Evolutionary conservation across 2,329 filamentous ascomycete genomes (phyloP), one percentile per base, ranked within the genome.

Genomic region (Lasiodiplodia hormozganensis): DNA sequence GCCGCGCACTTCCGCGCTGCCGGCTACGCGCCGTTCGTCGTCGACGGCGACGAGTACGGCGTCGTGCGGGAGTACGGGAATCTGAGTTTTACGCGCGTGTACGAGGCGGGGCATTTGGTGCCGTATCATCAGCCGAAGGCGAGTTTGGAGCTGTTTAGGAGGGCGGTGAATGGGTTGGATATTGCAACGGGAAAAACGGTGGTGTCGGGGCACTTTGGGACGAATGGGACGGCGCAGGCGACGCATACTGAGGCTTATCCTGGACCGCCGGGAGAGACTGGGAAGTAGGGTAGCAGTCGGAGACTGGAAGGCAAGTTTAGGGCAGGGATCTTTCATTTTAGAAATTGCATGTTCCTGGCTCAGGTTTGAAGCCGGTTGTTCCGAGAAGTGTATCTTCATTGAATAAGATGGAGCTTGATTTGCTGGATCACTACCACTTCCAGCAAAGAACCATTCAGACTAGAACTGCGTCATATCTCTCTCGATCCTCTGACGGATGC

Each of bases 31-130:
- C 86, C 85, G 53, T 82, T 86, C 16, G 89, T 91, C 76, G 87
- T 89, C 75, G 91, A 87, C 62, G 49, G 82, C 34, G 78, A 83
- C 52, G 83, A 83, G 62, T 25, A 52, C 25, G 93, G 92, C 31
- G 86, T 87, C 68, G 91, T 92, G 0, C 85, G 92, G 7, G 92
- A 96, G 77, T 92, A 88, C 72, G 92, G 90, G 4, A 94, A 94
- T 68, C 81, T 87, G 54, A 83, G 79, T 54, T 86, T 86, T 71
- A 80, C 80, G 11, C 76, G 84, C 21, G 78, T 87, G 60, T 86
- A 85, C 70, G 82, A 86, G 68, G 80, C 85, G 0, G 85, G 85
- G 0, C 86, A 87, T 70, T 79, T 85, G 62, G 78, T 85, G 4
- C 83, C 85, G 2, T 84, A 82, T 53, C 78, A 79, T 34, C 78